phyloP scores from a whole-genome alignment of 2,329 filamentous ascomycete species.

The Aschersonia sp. region DNA sequence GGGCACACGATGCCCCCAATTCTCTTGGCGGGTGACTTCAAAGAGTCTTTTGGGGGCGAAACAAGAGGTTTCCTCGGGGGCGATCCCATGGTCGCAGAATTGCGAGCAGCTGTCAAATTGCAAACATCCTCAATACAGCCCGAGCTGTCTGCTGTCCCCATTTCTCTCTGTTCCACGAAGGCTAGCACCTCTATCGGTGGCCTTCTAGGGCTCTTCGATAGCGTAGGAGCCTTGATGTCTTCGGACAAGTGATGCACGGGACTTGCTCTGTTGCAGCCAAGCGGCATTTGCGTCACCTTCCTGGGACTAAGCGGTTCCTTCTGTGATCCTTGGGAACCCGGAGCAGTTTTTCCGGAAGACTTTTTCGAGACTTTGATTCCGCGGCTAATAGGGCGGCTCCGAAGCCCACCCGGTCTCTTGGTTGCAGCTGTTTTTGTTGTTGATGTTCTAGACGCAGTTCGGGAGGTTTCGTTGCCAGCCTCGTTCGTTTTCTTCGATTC shows the following conservation, averaged over 20 bases:
- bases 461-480: no score
- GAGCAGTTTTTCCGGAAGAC: slow-evolving; percentile 14
- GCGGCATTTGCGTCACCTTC: slow-evolving; percentile 45
- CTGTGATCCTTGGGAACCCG: slow-evolving; percentile 12
- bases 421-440: no score
- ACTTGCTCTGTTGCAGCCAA: slow-evolving; percentile 25
- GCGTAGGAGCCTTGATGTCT: slow-evolving; percentile 22
- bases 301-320: slow-evolving; percentile 46
- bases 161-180: neutral
- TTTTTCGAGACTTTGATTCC: slow-evolving; percentile 13
- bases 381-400: no score
- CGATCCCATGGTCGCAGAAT: slow-evolving; percentile 24
- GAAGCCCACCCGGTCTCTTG: no score
- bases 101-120: slow-evolving; percentile 1
- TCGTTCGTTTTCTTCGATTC: no score
- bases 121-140: slow-evolving; percentile 3
- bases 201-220: slow-evolving; percentile 42
- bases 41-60: slow-evolving; percentile 37
- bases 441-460: no score
- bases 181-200: slow-evolving; percentile 9
- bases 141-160: neutral
- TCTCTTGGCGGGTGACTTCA: slow-evolving; percentile 40
- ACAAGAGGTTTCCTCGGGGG: slow-evolving; percentile 39
- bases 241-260: slow-evolving; percentile 48
- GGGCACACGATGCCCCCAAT: slow-evolving; percentile 16